Evolutionary conservation across 495 filamentous ascomycete species (phyloP).

Genomic region (Podospora bellae-mahoneyi): DNA sequence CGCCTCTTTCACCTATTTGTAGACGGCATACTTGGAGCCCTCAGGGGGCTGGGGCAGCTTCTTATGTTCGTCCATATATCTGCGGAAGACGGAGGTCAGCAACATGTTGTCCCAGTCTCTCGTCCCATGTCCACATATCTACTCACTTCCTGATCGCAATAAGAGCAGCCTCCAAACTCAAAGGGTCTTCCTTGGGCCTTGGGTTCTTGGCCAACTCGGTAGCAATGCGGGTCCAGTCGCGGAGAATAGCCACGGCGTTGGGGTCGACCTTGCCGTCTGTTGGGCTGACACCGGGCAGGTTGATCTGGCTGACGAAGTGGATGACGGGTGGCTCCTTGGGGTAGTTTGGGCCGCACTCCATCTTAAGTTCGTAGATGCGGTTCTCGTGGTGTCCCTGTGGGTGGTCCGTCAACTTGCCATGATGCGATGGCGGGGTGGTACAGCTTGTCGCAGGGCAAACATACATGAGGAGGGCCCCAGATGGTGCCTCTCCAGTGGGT

Average conservation of each 20-base stretch:
- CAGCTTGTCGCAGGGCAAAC: background rate
- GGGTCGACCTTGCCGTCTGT: conserved; percentile 82
- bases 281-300: conserved; percentile 86
- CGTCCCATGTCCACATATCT: too few relatives aligned
- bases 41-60: conserved; percentile 93
- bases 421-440: background rate
- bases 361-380: conserved; percentile 95
- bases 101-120: background rate
- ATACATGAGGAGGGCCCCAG: conserved; percentile 90
- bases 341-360: conserved; percentile 89
- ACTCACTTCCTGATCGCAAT: conserved; percentile 32
- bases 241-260: conserved; percentile 73
- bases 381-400: conserved; percentile 90
- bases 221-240: conserved; percentile 83
- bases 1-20: conserved; percentile 2
- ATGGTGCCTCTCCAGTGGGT: conserved; percentile 98
- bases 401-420: conserved; percentile 11
- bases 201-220: conserved; percentile 64
- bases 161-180: conserved; percentile 55
- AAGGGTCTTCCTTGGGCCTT: conserved; percentile 36
- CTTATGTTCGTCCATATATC: conserved; percentile 96
- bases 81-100: conserved; percentile 37
- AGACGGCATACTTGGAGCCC: conserved; percentile 64
- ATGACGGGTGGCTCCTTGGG: conserved; percentile 84
- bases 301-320: conserved; percentile 88